Evolutionary conservation across 306 rosid species (phyloP), one percentile per base, ranked within the genome.

Genomic region (Notholithocarpus densiflorus): DNA sequence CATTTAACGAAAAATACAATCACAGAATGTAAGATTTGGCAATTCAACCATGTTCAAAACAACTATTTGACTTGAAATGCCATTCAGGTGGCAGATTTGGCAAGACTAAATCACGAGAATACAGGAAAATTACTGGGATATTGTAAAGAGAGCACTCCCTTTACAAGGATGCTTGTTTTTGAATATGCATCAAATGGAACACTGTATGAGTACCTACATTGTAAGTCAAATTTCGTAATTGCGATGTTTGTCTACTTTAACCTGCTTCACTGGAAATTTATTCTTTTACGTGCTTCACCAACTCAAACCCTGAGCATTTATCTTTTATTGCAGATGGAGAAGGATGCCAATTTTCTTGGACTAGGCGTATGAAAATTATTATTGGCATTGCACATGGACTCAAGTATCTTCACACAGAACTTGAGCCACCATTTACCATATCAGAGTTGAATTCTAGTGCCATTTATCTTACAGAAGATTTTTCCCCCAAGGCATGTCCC

Each of bases 161-260:
- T 96, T 85, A 91, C 97, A 32, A 96, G 99, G 89, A 93, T 89
- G 98, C 84, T 96, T 83, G 93, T 96, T 84, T 90, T 91, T 82
- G 98, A 93, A 80, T 96, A 96, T 85, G 96, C 98, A 68, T 91
- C 96, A 48, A 96, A 96, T 81, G 99, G 99, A 79, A 91, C 97
- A 76, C 88, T 93, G 75, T 89, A 88, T 27, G 99, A 95, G 79
- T 87, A 93, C 84, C 92, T 95, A 14, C 99, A 95, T 76, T 91
- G 99, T 93, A 83, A 88, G 96, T 82, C 81, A 56, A 52, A 51
- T 72, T 87, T 61, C 66, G 61, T 82, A 56, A 5, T 26, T 51
- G 57, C 45, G 11, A 60, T 54, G 55, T 52, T 59, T 71, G 34
- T 56, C 75, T 77, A 61, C 64, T 74, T 53, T 19, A 8, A 6